Base-by-base conservation (phyloP, 768 basidiomycete genomes). In the Pleurotus giganteus region DNA sequence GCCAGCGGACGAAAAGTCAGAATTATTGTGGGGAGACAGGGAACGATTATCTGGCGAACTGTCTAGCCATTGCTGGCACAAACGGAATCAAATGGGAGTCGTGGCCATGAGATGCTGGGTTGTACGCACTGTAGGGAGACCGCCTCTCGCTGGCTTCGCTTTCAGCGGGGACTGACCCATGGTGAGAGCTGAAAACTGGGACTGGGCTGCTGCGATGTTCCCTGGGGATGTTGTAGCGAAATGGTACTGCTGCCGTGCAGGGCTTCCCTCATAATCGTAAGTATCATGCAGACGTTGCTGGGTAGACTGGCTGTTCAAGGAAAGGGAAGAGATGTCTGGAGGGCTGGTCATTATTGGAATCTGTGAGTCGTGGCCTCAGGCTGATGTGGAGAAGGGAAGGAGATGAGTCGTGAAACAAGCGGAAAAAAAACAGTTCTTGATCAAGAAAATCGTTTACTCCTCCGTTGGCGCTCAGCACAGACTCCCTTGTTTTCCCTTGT, bases 1-100 rank as follows among this genome's bases (percentile, higher is more conserved):
- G 67, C 89, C 89, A 63, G 87, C 82, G 65, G 91, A 92, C 51
- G 91, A 93, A 70, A 94, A 85, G 72, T 94, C 91, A 12, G 90
- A 91, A 66, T 86, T 91, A 68, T 91, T 90, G 65, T 89, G 83
- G 37, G 91, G 91, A 12, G 91, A 93, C 57, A 91, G 79, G 32
- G 91, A 82, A 63, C 90, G 89, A 74, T 77, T 81, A 69, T 91
- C 89, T n/a, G 84, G 73, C 76, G 69, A 61, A 69, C 81, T 85
- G 68, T 92, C 91, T 61, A 93, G 82, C 91, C 91, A 93, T 85
- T 93, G 91, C 91, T 92, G 67, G 8, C 45, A 27, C 63, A 58
- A 51, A 59, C 62, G 60, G 34, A 52, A 59, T 60, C 47, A 57
- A 56, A 55, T 53, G 59, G 50, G 42, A 32, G 46, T 52, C 27